Evolutionary conservation across 2,329 filamentous ascomycete species (phyloP), one percentile per base, ranked within the genome.

Genomic region (Drechslerella dactyloides): DNA sequence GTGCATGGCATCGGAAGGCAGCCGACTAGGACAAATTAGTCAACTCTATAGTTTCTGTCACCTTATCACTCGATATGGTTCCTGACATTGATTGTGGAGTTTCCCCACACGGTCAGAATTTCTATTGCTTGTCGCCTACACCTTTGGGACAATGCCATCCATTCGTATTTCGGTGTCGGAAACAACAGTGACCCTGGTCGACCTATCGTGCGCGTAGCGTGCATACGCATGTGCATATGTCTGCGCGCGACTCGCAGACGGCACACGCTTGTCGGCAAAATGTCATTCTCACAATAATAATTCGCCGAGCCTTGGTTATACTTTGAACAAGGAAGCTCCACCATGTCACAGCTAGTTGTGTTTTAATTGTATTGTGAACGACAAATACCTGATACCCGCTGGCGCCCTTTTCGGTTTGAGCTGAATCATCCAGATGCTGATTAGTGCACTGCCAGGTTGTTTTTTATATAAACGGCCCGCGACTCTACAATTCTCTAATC

Each of bases 191-290:
- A 13, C 4, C 19, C 42, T 46, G 5, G 15, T 21, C 19, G 42
- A 46, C 19, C 4, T 46, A 4, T 21, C 42, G 15, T 46, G 19
- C 42, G 3, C 4, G 4, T 46, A n/a, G 15, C 15, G 19, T 48
- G 44, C 17, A 48, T 19, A 17, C 19, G 17, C 44, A 48, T 48
- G 44, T 48, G 44, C 44, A 48, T 48, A 19, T 48, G 44, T 19
- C n/a, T 48, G 19, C 44, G 44, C 44, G 19, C 19, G n/a, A 19
- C 40, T 17, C 5, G 19, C 44, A 11, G n/a, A 6, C n/a, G 17
- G 44, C 17, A 48, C 24, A n/a, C 27, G 27, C 27, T 33, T 33
- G 8, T 33, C 27, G 27, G 27, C 27, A 33, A 33, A 4, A 3
- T 33, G 3, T 33, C 27, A 33, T 33, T 3, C 8, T 33, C 8